phyloP scores from a whole-genome alignment of 2,329 filamentous ascomycete genomes.

The Drechslerella dactyloides region DNA sequence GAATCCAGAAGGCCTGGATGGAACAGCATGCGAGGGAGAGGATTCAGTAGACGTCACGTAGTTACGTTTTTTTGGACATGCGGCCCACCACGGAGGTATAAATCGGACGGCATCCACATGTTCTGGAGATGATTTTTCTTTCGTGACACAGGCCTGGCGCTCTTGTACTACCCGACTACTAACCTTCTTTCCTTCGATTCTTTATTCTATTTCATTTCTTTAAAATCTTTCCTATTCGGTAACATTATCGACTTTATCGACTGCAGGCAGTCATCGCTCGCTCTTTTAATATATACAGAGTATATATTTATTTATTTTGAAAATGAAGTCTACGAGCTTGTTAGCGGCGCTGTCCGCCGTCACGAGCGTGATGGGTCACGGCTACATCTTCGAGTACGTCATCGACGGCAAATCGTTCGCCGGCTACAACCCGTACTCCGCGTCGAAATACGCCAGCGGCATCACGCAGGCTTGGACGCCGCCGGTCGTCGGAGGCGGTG shows the following conservation, averaged over 20 bases:
- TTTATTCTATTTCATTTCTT: too few relatives aligned
- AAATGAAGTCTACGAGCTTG: slow-evolving; percentile 50
- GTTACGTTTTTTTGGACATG: too few relatives aligned
- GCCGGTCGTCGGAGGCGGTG: slow-evolving; percentile 11
- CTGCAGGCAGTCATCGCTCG: too few relatives aligned
- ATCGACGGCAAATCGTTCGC: slow-evolving; percentile 6
- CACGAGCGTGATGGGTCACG: slow-evolving; percentile 47
- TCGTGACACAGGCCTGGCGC: slow-evolving; percentile 17
- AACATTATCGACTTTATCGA: too few relatives aligned
- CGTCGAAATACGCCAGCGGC: background rate
- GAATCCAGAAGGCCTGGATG: too few relatives aligned
- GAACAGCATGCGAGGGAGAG: too few relatives aligned
- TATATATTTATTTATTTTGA: background rate
- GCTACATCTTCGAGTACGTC: slow-evolving; percentile 37
- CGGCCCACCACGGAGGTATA: too few relatives aligned
- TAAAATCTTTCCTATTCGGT: too few relatives aligned
- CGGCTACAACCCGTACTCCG: slow-evolving; percentile 3
- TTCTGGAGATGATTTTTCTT: background rate
- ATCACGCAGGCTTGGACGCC: background rate
- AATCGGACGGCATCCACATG: background rate
- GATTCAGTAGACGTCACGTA: too few relatives aligned
- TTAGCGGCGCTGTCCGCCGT: slow-evolving; percentile 34
- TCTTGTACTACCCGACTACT: too few relatives aligned
- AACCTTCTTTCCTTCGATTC: too few relatives aligned
- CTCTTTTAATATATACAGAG: too few relatives aligned